These are phyloP conservation scores for Melampsora larici-populina DNA, from an alignment of 1,284 basidiomycete genomes.

Conservation along the genomic window DNA sequence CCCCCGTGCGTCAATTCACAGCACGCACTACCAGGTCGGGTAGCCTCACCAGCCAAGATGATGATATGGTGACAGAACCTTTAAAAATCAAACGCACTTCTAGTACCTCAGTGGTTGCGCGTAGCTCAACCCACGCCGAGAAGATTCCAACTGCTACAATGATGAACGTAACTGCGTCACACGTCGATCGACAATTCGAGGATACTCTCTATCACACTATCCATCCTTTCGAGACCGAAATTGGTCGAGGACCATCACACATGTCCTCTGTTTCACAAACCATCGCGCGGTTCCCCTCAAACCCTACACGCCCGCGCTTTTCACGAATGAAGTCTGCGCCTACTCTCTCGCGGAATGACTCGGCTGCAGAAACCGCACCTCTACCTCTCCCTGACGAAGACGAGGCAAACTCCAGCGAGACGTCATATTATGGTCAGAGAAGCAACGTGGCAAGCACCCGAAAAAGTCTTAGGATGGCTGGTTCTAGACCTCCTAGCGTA, in stretches of 20 bases:
- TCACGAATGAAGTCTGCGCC: too few species aligned
- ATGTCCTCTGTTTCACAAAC: too few species aligned
- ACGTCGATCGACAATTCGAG: conserved; percentile 32
- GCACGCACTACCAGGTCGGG: too few species aligned
- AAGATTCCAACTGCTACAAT: not conserved
- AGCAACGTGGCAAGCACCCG: not conserved
- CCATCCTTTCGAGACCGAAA: not conserved
- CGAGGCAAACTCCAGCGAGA: not conserved
- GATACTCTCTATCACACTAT: not conserved
- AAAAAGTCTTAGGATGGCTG: conserved; percentile 18
- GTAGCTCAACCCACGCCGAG: too few species aligned
- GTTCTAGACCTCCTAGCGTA: conserved; percentile 33
- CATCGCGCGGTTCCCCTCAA: not conserved
- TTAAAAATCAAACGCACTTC: too few species aligned
- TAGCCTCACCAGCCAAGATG: too few species aligned
- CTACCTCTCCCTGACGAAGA: not conserved
- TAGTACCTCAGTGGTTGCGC: too few species aligned
- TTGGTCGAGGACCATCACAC: too few species aligned
- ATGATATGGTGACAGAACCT: too few species aligned
- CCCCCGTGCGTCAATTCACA: too few species aligned
- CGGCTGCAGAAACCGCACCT: not conserved
- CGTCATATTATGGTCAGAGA: too few species aligned
- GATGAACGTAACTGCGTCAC: conserved; percentile 29
- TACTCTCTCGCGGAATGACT: not conserved
- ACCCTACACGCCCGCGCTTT: not conserved